phyloP scores from a whole-genome alignment of 768 basidiomycete genomes.

The Coprinopsis cinerea region DNA sequence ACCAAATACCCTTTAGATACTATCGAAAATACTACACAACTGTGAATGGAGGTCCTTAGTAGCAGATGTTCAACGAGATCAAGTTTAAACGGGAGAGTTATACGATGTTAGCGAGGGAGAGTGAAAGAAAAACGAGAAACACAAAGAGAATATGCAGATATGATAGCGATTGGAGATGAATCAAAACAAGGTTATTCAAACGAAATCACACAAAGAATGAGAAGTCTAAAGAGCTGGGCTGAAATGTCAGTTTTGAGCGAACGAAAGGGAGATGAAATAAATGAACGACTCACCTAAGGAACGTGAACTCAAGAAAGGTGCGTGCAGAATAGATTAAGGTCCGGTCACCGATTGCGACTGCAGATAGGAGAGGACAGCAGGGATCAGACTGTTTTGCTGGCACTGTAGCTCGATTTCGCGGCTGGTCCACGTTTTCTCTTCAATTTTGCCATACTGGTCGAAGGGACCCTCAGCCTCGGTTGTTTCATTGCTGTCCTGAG shows the following conservation, averaged over 20 bases:
- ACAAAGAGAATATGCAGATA: no score
- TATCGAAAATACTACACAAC: no score
- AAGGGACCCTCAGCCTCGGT: slow-evolving; percentile 18
- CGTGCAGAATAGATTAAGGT: slow-evolving; percentile 16
- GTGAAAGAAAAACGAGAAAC: slow-evolving; percentile 8
- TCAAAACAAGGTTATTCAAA: no score
- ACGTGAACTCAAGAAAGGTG: no score
- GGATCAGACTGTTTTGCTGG: slow-evolving; percentile 84
- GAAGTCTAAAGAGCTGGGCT: no score
- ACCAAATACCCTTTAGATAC: no score
- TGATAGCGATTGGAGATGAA: no score
- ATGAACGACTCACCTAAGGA: slow-evolving; percentile 3
- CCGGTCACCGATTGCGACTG: slow-evolving; percentile 49
- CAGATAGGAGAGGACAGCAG: slow-evolving; percentile 62
- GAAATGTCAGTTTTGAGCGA: no score
- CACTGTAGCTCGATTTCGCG: slow-evolving; percentile 80
- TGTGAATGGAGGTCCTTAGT: no score
- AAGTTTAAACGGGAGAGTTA: neutral
- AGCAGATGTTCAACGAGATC: neutral
- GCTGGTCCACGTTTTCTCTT: slow-evolving; percentile 65
- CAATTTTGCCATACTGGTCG: slow-evolving; percentile 23
- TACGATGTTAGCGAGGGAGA: neutral
- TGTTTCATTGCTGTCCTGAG: slow-evolving; percentile 24
- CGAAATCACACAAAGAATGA: no score
- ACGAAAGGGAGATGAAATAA: neutral